phyloP scores from a whole-genome alignment of 345 rosid genomes.

The Sisymbrium altissimum region DNA sequence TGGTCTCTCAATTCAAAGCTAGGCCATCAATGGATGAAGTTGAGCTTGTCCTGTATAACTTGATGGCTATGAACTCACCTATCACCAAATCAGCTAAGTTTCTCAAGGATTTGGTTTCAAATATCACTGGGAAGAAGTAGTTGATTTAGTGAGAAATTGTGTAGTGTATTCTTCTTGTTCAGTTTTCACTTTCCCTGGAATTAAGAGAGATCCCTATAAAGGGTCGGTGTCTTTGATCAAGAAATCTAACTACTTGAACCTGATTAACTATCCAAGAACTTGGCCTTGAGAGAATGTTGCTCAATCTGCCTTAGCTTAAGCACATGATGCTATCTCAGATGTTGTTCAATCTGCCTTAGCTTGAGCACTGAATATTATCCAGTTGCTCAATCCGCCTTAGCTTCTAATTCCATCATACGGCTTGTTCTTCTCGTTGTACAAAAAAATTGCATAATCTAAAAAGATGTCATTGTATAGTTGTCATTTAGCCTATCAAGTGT shows the following conservation, averaged over 20 bases:
- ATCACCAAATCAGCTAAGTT: constrained; percentile 84
- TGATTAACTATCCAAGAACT: neutral
- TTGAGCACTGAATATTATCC: too few relatives aligned
- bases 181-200: neutral
- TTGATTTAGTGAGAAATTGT: neutral
- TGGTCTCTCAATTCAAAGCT: constrained; percentile 61
- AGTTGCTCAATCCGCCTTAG: too few relatives aligned
- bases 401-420: too few relatives aligned
- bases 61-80: constrained; percentile 87
- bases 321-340: too few relatives aligned
- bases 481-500: constrained; percentile 71
- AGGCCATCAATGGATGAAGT: constrained; percentile 74
- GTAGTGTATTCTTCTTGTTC: neutral
- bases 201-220: neutral
- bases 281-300: constrained; percentile 50
- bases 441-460: neutral
- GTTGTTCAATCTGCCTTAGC: neutral
- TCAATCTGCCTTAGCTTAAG: too few relatives aligned
- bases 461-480: constrained; percentile 38
- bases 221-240: neutral
- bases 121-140: constrained; percentile 67
- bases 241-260: neutral
- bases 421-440: too few relatives aligned
- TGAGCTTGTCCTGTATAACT: constrained; percentile 70
- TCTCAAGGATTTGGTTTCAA: constrained; percentile 60